Conservation (phyloP, 176 grass and related monocot species). For the Tillandsia fasciculata region DNA sequence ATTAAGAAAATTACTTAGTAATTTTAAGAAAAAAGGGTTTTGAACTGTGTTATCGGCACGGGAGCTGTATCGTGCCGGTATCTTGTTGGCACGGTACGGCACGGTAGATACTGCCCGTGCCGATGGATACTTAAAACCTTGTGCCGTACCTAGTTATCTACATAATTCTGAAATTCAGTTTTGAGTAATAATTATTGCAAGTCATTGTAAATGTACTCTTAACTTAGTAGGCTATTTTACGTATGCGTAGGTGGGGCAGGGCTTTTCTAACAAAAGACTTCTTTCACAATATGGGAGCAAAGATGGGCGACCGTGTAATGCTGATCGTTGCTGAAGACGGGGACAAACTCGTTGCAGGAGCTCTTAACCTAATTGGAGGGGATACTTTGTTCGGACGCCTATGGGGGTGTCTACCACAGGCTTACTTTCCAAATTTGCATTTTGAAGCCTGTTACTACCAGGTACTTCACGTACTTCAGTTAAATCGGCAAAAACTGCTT, state of each 20-base stretch:
- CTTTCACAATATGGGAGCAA: constrained; percentile 81
- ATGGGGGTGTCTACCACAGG: constrained; percentile 85
- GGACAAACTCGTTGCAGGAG: constrained; percentile 57
- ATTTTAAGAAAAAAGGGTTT: no score
- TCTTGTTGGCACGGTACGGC: no score
- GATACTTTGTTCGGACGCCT: constrained; percentile 82
- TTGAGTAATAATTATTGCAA: neutral
- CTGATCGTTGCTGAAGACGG: constrained; percentile 80
- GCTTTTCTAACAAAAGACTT: constrained; percentile 81
- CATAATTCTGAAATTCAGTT: no score
- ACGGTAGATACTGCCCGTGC: no score
- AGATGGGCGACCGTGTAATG: constrained; percentile 68
- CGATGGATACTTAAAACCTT: no score
- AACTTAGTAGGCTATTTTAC: neutral
- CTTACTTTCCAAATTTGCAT: constrained; percentile 89
- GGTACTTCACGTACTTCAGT: constrained; percentile 30
- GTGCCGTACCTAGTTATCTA: no score
- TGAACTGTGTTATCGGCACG: no score
- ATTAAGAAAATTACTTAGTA: no score
- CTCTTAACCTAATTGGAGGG: constrained; percentile 92
- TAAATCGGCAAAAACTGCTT: no score
- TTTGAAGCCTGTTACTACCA: constrained; percentile 99
- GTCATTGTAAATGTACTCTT: neutral
- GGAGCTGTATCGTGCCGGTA: no score
- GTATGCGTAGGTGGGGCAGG: constrained; percentile 63